Evolutionary conservation across 495 filamentous ascomycete species (phyloP).

Genomic region (Penicillium canescens): DNA sequence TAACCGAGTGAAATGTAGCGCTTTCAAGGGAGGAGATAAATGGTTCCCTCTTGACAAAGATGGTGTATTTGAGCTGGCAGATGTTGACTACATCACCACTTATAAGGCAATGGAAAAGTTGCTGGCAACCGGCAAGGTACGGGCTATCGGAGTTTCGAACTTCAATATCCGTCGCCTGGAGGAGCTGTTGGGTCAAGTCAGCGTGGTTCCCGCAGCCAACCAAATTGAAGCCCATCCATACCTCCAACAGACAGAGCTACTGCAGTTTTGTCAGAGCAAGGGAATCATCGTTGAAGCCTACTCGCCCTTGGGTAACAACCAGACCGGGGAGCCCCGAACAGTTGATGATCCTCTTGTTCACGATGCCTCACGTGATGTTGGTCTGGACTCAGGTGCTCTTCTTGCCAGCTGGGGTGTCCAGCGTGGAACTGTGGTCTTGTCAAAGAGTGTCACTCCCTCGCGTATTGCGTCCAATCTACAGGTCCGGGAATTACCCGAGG

Average conservation of each 20-base stretch:
- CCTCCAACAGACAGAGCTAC: constrained; percentile 52
- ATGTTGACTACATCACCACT: constrained; percentile 53
- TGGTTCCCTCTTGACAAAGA: constrained; percentile 45
- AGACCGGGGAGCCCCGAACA: constrained; percentile 35
- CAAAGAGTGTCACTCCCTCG: constrained; percentile 49
- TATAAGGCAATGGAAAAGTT: constrained; percentile 68
- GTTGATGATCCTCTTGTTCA: constrained; percentile 34
- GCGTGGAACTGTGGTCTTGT: constrained; percentile 48
- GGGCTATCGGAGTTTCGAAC: constrained; percentile 61
- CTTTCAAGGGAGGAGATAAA: constrained; percentile 29
- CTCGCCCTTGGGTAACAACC: constrained; percentile 56
- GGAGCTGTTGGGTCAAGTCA: constrained; percentile 33
- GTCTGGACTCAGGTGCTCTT: constrained; percentile 39
- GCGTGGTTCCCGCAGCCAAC: constrained; percentile 53
- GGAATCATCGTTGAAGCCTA: constrained; percentile 61
- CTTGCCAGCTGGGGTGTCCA: constrained; percentile 51
- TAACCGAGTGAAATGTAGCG: constrained; percentile 11
- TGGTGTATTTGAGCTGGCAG: constrained; percentile 30
- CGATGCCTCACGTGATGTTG: constrained; percentile 37
- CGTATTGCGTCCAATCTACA: constrained; percentile 44
- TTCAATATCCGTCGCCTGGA: constrained; percentile 50
- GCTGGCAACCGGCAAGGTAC: constrained; percentile 54
- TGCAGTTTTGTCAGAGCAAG: constrained; percentile 46
- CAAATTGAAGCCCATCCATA: constrained; percentile 67
- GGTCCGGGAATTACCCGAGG: constrained; percentile 28